Evolutionary conservation across 75 land plant species (phyloP).

Genomic region (Cunninghamia lanceolata): DNA sequence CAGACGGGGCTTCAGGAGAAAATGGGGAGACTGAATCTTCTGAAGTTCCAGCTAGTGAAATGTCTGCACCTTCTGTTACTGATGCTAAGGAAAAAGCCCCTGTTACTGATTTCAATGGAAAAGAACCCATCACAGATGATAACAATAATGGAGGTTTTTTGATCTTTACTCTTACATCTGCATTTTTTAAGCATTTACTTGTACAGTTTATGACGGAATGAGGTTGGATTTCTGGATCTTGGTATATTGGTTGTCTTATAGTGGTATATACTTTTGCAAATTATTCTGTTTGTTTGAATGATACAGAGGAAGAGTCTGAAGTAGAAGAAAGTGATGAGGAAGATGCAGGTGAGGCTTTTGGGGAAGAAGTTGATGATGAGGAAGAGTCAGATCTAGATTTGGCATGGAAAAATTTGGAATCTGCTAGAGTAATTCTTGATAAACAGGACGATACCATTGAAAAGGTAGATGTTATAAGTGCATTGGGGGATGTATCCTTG

Average conservation of each 20-base stretch:
- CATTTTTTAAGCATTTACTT: background rate
- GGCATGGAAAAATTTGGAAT: slow-evolving; percentile 71
- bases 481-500: slow-evolving; percentile 83
- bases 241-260: no score
- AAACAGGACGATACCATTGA: slow-evolving; percentile 6
- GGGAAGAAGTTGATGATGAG: slow-evolving; percentile 1
- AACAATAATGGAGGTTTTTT: background rate
- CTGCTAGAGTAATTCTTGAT: slow-evolving; percentile 81
- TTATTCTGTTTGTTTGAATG: background rate
- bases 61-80: slow-evolving; percentile 68
- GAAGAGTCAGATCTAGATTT: slow-evolving; percentile 11
- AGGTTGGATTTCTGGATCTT: background rate
- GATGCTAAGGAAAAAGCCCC: slow-evolving; percentile 38
- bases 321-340: slow-evolving; percentile 7
- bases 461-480: slow-evolving; percentile 43
- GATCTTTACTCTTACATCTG: background rate
- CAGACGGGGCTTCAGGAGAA: background rate
- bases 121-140: background rate
- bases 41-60: background rate
- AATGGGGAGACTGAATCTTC: background rate
- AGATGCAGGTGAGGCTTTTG: slow-evolving; percentile 2
- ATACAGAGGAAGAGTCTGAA: slow-evolving; percentile 6
- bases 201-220: background rate
- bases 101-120: background rate
- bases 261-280: background rate